phyloP scores from a whole-genome alignment of 1,284 basidiomycete species.

The Sporisorium reilianum region DNA sequence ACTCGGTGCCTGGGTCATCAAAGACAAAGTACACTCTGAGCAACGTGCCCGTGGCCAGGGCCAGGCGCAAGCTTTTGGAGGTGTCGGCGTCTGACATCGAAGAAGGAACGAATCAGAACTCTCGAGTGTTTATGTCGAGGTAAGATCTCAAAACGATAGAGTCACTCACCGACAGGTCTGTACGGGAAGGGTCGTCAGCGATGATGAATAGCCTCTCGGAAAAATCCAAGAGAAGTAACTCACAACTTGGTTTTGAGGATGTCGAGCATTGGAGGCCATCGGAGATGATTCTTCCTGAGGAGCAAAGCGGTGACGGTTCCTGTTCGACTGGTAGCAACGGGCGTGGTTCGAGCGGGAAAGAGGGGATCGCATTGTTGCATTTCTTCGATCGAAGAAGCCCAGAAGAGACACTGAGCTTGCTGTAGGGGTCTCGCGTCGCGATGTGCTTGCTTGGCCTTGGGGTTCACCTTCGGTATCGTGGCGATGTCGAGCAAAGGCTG shows the following conservation, averaged over 20 bases:
- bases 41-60: background rate
- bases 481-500: conserved; percentile 9
- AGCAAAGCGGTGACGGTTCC: conserved; percentile 17
- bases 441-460: background rate
- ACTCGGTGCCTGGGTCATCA: conserved; percentile 4
- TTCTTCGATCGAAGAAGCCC: conserved; percentile 28
- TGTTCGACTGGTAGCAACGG: conserved; percentile 1
- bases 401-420: conserved; percentile 10
- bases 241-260: conserved; percentile 10
- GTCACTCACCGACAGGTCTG: conserved; percentile 22
- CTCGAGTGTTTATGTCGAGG: background rate
- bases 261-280: background rate
- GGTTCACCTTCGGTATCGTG: background rate
- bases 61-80: conserved; percentile 1
- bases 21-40: conserved; percentile 12
- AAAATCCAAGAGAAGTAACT: conserved; percentile 1
- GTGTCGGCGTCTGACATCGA: background rate
- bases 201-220: background rate
- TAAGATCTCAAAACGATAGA: background rate
- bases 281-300: background rate
- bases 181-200: background rate
- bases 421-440: background rate
- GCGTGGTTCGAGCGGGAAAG: conserved; percentile 6
- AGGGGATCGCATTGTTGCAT: conserved; percentile 31
- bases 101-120: background rate